Base-by-base conservation (phyloP, 371 early-diverging fungal genomes). In the Mucor lusitanicus region DNA sequence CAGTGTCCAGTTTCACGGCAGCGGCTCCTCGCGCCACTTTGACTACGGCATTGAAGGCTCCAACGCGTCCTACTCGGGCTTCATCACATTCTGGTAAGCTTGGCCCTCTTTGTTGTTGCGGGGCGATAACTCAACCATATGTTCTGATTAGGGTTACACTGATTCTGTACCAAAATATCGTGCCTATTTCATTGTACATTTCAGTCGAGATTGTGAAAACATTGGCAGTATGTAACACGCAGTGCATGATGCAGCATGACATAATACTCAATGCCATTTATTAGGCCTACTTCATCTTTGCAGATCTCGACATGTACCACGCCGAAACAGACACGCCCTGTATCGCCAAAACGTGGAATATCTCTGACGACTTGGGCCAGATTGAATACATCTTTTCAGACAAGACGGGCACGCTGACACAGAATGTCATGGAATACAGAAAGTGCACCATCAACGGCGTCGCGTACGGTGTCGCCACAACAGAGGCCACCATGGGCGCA, bases 381-480 rank as follows among this genome's bases (percentile, higher is more conserved):
- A 93, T 99, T 65, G 94, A 97, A 68, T 97, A 95, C 81, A 87
- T 99, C n/a, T 94, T 99, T 67, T 92, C 94, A n/a, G 99, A 99
- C 83, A 99, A 99, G 69, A 92, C 94, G 0, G 94, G 94, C 1
- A 93, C 94, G 6, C 68, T 93, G 53, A 93, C 94, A 0, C 88
- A 92, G 66, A 93, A 93, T 65, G 88, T 91, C 11, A 93, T 93
- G 94, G 87, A 88, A 67, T 87, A 90, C 64, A 83, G 87, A 64
- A 93, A 92, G 68, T 96, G 96, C 71, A 90, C 94, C 1, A 93
- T 97, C 65, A 87, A 90, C 44, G 96, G 97, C 9, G 78, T 87
- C 37, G 84, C 91, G 0, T 95, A 95, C 64, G 95, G 95, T 55
- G 64, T 84, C 19, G 88, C 77, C 4, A 65, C 69, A 6, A 80